phyloP scores from a whole-genome alignment of 352 stramenopile genomes.

The Phytopythium delawarense region DNA sequence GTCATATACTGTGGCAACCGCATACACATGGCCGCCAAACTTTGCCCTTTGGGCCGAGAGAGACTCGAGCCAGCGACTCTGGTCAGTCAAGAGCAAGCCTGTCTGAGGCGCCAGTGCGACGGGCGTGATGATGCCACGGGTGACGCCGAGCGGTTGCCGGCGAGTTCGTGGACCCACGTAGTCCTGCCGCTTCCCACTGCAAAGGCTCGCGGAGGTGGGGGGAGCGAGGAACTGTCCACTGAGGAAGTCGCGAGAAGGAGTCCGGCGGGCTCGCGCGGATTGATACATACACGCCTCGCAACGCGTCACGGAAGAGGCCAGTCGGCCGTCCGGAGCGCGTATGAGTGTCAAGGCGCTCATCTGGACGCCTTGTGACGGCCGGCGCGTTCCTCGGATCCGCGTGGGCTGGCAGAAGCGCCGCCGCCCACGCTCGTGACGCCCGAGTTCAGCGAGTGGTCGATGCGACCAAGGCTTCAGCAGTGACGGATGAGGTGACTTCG shows the following conservation, averaged over 20 bases:
- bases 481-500: neutral
- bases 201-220: neutral
- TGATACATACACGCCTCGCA: neutral
- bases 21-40: neutral
- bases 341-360: neutral
- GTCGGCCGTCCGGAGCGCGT: neutral
- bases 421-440: neutral
- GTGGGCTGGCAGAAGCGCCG: neutral
- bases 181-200: neutral
- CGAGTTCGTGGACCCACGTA: neutral
- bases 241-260: neutral
- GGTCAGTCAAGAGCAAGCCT: neutral
- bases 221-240: neutral
- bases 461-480: neutral
- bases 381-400: neutral
- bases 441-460: neutral
- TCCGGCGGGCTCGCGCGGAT: no score
- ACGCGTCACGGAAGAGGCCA: neutral
- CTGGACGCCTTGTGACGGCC: neutral
- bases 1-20: neutral
- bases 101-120: slow-evolving; percentile 1
- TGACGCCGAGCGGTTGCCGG: no score
- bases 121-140: slow-evolving; percentile 2
- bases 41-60: neutral
- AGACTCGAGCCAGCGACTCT: neutral